A percentile compares a stretch with the other conserved stretches of the same genome.
These are phyloP conservation scores for Funneliformis caledonium DNA, from an alignment of 371 early-diverging fungal species.

Conservation along the genomic window DNA sequence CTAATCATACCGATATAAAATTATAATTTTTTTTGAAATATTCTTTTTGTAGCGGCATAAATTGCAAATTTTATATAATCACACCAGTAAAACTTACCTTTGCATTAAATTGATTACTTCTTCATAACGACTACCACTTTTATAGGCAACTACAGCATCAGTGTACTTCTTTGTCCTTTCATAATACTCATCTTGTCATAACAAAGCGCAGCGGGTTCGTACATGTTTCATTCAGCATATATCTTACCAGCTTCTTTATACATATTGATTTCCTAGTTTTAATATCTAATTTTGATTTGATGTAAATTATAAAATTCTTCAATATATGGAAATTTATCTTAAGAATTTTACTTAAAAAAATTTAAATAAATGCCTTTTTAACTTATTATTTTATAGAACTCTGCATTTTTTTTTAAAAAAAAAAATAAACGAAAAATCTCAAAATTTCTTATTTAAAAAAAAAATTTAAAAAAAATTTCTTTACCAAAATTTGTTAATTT, in stretches of 20 bases:
- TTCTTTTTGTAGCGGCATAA: neutral
- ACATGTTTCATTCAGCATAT: neutral
- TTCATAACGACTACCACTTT: conserved; percentile 16
- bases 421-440: no score
- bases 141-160: conserved; percentile 27
- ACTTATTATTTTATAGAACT: no score
- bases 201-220: conserved; percentile 28
- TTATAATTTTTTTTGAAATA: neutral
- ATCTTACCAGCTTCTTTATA: conserved; percentile 17
- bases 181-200: neutral
- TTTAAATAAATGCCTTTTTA: no score
- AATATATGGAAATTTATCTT: no score
- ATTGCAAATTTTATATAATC: neutral
- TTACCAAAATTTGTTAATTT: no score
- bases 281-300: no score
- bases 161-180: conserved; percentile 17
- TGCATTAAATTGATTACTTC: conserved; percentile 28
- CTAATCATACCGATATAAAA: neutral
- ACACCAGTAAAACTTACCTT: conserved; percentile 30
- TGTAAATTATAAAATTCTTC: no score
- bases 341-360: no score
- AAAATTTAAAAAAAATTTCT: no score
- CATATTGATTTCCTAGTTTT: conserved; percentile 5
- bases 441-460: no score
- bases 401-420: no score